Evolutionary conservation across 805 yeast genomes (phyloP).

Genomic region (Groenewaldozyma salmanticensis): DNA sequence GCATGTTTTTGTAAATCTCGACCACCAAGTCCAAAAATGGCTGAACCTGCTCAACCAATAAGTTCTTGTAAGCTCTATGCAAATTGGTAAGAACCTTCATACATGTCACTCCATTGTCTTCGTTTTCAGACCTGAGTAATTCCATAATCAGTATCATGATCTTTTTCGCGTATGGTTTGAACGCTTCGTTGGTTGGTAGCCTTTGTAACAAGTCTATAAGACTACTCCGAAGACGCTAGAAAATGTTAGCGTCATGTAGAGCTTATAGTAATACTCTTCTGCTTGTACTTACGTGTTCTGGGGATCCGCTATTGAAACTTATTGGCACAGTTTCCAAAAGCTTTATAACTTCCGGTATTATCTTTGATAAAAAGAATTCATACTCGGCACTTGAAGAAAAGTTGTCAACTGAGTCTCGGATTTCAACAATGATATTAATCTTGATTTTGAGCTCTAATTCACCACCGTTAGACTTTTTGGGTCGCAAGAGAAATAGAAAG

Average conservation of each 20-base stretch:
- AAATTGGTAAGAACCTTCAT: conserved; percentile 78
- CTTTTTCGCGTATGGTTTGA: conserved; percentile 57
- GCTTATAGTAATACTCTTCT: background rate
- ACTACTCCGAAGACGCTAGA: conserved; percentile 59
- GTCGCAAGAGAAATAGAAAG: background rate
- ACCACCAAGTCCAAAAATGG: conserved; percentile 70
- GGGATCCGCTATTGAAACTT: conserved; percentile 53
- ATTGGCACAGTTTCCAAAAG: conserved; percentile 61
- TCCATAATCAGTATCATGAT: conserved; percentile 51
- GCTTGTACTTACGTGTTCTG: conserved; percentile 38
- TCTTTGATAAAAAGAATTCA: conserved; percentile 56
- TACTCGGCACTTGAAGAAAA: conserved; percentile 76
- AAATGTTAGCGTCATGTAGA: conserved; percentile 15
- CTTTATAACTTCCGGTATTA: conserved; percentile 61
- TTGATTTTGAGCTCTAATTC: conserved; percentile 46
- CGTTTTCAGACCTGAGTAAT: conserved; percentile 70
- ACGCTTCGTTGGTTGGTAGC: conserved; percentile 70
- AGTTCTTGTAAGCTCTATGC: conserved; percentile 72
- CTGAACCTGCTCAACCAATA: conserved; percentile 59
- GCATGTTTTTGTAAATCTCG: conserved; percentile 70
- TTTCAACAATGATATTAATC: conserved; percentile 65
- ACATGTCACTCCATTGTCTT: conserved; percentile 87
- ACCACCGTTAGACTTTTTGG: background rate
- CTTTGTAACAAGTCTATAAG: conserved; percentile 73
- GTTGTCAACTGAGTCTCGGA: conserved; percentile 78